These are phyloP conservation scores for Circinella umbellata DNA, from an alignment of 371 early-diverging fungal species.

Conservation along the genomic window DNA sequence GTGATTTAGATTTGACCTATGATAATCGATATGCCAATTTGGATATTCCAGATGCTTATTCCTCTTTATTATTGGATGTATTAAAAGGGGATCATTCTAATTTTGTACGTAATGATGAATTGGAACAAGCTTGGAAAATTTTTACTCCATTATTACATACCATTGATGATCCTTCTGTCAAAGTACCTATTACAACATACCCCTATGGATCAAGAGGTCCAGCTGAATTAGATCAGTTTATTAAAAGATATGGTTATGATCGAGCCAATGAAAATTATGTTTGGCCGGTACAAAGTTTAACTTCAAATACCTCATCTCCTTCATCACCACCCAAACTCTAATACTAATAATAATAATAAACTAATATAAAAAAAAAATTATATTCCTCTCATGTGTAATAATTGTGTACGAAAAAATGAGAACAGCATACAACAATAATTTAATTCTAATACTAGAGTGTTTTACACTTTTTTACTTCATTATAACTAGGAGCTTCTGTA, in stretches of 20 bases:
- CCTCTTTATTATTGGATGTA: conserved; percentile 88
- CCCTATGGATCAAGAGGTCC: conserved; percentile 91
- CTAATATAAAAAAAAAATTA: no score
- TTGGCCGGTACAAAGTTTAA: conserved; percentile 44
- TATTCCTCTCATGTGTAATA: no score
- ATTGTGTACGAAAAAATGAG: no score
- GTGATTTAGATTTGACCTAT: conserved; percentile 94
- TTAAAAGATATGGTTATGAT: conserved; percentile 76
- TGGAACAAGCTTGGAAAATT: conserved; percentile 95
- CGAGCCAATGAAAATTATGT: conserved; percentile 33
- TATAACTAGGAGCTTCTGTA: conserved; percentile 55
- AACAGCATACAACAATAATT: not conserved
- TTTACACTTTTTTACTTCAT: conserved; percentile 13
- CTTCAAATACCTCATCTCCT: not conserved
- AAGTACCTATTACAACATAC: conserved; percentile 74
- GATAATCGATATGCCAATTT: conserved; percentile 78
- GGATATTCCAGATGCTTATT: conserved; percentile 96
- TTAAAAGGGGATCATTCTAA: conserved; percentile 91
- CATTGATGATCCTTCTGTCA: conserved; percentile 66
- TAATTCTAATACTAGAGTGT: not conserved
- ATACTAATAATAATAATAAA: not conserved
- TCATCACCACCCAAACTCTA: not conserved
- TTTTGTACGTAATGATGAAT: conserved; percentile 95
- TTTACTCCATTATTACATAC: conserved; percentile 92
- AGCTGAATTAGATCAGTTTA: conserved; percentile 70